A percentile compares a stretch with the other conserved stretches of the same genome.
These are phyloP conservation scores for Pyrenophora graminea DNA, from an alignment of 2,329 filamentous ascomycete genomes.

Conservation along the genomic window DNA sequence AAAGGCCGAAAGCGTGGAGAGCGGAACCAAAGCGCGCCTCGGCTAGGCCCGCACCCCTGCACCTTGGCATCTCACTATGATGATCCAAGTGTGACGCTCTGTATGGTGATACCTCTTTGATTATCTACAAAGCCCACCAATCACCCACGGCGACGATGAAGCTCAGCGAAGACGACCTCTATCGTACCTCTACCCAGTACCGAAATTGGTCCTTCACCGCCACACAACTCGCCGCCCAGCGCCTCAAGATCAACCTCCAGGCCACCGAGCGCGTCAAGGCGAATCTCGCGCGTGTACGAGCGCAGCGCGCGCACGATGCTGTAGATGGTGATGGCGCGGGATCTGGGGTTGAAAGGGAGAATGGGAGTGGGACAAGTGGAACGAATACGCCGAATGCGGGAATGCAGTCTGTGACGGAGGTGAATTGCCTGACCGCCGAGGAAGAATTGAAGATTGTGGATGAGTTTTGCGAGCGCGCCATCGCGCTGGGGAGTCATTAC, in stretches of 20 bases:
- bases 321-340: conserved; percentile 27
- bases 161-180: conserved; percentile 87
- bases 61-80: too few species aligned
- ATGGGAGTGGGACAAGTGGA: conserved; percentile 36
- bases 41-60: background rate
- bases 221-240: conserved; percentile 69
- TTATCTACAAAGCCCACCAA: background rate
- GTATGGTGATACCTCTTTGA: background rate
- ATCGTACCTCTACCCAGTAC: conserved; percentile 87
- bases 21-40: background rate
- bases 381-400: conserved; percentile 32
- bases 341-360: conserved; percentile 40
- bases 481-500: conserved; percentile 62
- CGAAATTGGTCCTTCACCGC: conserved; percentile 90
- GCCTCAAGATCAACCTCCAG: conserved; percentile 76
- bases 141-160: conserved; percentile 33
- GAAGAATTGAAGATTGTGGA: conserved; percentile 83
- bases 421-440: conserved; percentile 79
- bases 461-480: conserved; percentile 70
- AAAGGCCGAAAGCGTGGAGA: too few species aligned
- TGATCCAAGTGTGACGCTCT: background rate
- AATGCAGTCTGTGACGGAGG: conserved; percentile 48
- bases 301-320: conserved; percentile 43
- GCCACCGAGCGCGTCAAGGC: conserved; percentile 70
- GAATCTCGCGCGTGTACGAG: conserved; percentile 58